These are phyloP conservation scores for Diplodia sapinea DNA, from an alignment of 2,329 filamentous ascomycete species.

Conservation along the genomic window DNA sequence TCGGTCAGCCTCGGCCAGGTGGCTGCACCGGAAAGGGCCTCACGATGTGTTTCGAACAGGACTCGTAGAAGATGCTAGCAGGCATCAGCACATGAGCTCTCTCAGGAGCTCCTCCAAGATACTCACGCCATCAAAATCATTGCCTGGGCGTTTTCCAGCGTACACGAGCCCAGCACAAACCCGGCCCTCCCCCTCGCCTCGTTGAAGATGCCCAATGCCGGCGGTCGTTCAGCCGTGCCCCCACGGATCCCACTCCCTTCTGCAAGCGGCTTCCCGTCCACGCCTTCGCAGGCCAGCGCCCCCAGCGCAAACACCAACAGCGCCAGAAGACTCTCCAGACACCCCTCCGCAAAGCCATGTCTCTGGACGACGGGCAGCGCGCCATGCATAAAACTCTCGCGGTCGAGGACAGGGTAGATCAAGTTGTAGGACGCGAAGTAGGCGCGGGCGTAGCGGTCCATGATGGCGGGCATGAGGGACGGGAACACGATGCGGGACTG, in stretches of 20 bases:
- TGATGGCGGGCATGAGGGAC: slow-evolving; percentile 55
- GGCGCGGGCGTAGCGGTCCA: slow-evolving; percentile 58
- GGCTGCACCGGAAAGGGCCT: not conserved
- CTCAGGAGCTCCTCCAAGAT: rapidly evolving
- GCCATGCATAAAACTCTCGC: slow-evolving; percentile 58
- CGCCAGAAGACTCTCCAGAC: not conserved
- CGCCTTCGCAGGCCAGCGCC: slow-evolving; percentile 7
- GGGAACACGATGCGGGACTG: slow-evolving; percentile 38
- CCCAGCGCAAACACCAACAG: slow-evolving; percentile 22
- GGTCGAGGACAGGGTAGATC: slow-evolving; percentile 63
- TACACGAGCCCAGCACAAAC: not conserved
- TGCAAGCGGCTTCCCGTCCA: not conserved
- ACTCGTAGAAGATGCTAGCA: not conserved
- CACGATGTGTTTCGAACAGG: slow-evolving; percentile 7
- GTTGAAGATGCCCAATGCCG: slow-evolving; percentile 5
- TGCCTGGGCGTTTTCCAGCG: not conserved
- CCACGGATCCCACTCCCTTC: not conserved
- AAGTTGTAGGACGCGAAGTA: slow-evolving; percentile 68
- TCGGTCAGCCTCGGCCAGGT: not conserved
- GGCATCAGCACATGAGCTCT: not conserved
- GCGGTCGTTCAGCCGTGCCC: not conserved
- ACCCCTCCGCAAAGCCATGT: not conserved
- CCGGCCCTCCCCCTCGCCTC: slow-evolving; percentile 3
- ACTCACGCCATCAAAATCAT: slow-evolving; percentile 9
- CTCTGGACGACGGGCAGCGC: not conserved